A percentile compares a stretch with the other conserved stretches of the same genome.
These are phyloP conservation scores for Camelina sativa DNA, from an alignment of 345 rosid species.

Conservation along the genomic window DNA sequence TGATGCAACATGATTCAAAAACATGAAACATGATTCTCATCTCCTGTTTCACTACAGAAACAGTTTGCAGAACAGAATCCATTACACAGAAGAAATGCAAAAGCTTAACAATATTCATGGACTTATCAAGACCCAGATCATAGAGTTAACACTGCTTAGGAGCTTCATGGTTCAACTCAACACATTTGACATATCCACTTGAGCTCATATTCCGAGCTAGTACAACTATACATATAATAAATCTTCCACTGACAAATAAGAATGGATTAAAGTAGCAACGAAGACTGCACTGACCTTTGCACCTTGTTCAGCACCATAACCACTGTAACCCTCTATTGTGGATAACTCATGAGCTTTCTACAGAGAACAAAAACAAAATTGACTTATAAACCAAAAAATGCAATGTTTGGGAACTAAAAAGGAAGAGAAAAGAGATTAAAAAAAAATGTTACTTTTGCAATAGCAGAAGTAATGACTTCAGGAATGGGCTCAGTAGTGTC, in stretches of 20 bases:
- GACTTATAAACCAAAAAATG: neutral
- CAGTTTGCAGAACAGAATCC: neutral
- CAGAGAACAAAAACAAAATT: neutral
- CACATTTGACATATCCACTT: neutral
- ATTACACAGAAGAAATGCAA: neutral
- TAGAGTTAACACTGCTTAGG: neutral
- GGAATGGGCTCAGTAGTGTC: constrained; percentile 98
- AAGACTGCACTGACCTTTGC: constrained; percentile 62
- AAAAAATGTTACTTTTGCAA: constrained; percentile 57
- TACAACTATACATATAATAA: neutral
- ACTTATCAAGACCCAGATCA: neutral
- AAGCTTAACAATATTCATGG: neutral
- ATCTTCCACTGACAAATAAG: constrained; percentile 2
- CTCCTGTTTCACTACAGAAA: constrained; percentile 1
- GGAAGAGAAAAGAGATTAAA: neutral
- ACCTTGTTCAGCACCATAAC: constrained; percentile 95
- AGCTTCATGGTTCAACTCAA: neutral
- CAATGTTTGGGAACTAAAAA: neutral
- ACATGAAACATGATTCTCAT: neutral
- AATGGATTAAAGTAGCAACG: constrained; percentile 1
- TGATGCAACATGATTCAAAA: neutral
- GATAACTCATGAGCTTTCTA: constrained; percentile 79
- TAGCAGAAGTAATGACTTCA: constrained; percentile 77
- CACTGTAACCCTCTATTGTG: constrained; percentile 83
- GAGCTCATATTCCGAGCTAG: neutral